Evolutionary conservation across 2,329 filamentous ascomycete species (phyloP).

Genomic region (Claviceps paspali): DNA sequence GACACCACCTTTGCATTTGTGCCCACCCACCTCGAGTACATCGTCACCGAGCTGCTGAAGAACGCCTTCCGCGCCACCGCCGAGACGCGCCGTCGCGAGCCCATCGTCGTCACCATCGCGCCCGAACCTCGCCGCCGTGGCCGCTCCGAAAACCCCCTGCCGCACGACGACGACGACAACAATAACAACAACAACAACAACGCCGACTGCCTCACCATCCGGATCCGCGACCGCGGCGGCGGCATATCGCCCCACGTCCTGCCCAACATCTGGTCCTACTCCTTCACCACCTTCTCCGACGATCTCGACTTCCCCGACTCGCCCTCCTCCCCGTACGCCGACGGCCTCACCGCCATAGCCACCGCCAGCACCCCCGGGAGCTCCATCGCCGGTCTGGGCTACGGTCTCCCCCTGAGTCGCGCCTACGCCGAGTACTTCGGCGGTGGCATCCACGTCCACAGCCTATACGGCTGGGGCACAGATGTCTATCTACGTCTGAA

Average conservation of each 20-base stretch:
- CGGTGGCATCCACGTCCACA: constrained; percentile 88
- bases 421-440: constrained; percentile 98
- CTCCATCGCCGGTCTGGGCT: constrained; percentile 84
- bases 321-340: constrained; percentile 24
- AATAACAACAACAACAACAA: too few relatives aligned
- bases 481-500: constrained; percentile 54
- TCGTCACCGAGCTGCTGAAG: constrained; percentile 89
- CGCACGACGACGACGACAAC: too few relatives aligned
- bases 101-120: constrained; percentile 85
- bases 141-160: too few relatives aligned
- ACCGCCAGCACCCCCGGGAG: constrained; percentile 56
- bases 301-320: constrained; percentile 28
- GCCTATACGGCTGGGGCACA: constrained; percentile 80
- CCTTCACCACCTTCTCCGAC: constrained; percentile 84
- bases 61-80: constrained; percentile 92
- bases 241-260: constrained; percentile 77
- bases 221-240: constrained; percentile 88
- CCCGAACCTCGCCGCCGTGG: constrained; percentile 43
- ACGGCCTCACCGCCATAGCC: constrained; percentile 60
- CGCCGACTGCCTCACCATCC: constrained; percentile 78
- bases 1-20: constrained; percentile 86
- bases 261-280: constrained; percentile 89
- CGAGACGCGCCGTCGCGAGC: constrained; percentile 66
- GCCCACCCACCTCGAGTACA: constrained; percentile 93
- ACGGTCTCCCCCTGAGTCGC: constrained; percentile 76